These are phyloP conservation scores for Gossypium raimondii DNA, from an alignment of 345 rosid species.

Conservation along the genomic window DNA sequence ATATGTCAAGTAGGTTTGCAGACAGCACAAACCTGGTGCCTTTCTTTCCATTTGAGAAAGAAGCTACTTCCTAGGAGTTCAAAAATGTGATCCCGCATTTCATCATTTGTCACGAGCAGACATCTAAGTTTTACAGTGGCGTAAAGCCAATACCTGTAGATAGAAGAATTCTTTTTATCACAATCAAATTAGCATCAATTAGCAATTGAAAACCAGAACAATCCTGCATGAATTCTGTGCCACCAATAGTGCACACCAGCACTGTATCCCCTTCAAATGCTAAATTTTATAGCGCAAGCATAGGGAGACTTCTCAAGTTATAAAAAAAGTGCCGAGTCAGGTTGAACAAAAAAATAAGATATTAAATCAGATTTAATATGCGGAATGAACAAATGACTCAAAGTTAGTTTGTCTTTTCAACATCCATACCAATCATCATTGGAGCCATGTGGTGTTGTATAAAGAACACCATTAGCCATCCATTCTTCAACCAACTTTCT, in stretches of 20 bases:
- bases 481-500: constrained; percentile 62
- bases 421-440: constrained; percentile 79
- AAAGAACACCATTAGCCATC: constrained; percentile 55
- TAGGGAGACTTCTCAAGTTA: not conserved
- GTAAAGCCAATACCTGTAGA: constrained; percentile 79
- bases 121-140: constrained; percentile 81
- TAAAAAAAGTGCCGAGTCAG: not conserved
- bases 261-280: not conserved
- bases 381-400: not conserved
- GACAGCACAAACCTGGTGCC: constrained; percentile 56
- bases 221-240: not conserved
- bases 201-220: not conserved
- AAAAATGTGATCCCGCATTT: constrained; percentile 94
- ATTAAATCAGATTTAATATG: not conserved
- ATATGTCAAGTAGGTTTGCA: too few relatives aligned
- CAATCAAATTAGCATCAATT: not conserved
- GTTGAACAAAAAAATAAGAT: not conserved
- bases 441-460: constrained; percentile 78
- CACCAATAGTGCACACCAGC: too few relatives aligned
- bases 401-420: not conserved
- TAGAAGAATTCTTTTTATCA: not conserved
- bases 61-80: constrained; percentile 67
- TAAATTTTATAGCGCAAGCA: not conserved
- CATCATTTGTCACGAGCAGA: constrained; percentile 81
- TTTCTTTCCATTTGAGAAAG: constrained; percentile 83